Base-by-base conservation (phyloP, 176 grass and related monocot genomes). In the Ensete glaucum region DNA sequence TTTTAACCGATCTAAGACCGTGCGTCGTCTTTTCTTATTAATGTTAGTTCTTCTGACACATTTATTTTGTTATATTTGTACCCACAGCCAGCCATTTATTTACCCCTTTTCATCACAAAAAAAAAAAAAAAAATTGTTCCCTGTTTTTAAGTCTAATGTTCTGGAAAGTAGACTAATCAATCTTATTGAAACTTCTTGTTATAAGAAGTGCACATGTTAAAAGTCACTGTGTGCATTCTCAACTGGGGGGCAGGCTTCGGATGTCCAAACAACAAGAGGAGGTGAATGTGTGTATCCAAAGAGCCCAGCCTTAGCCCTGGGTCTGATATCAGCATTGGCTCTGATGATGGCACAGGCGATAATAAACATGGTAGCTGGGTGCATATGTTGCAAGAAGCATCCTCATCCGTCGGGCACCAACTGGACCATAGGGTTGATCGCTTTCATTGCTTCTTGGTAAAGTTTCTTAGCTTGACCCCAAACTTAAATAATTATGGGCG, bases 381-480 rank as follows among this genome's bases (percentile, higher is more conserved):
- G 95, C 68, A 89, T 99, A 66, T 99, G 95, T 77, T 99, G 95
- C 82, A 99, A 94, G 88, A 91, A 76, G 78, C 88, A 99, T 77
- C 91, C 86, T 0, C 72, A 87, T 68, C 91, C 90, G 0, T 79
- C 91, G 1, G 88, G 85, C 79, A 89, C 85, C 75, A 99, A 99
- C 72, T 99, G 95, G 95, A 91, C 90, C 11, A 76, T 99, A 8
- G 95, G 83, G 50, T 76, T 99, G 69, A 85, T 99, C 51, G 94
- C 90, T 20, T 99, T 99, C 78, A 91, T 94, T 26, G 29, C 93
- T 67, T 99, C 95, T 56, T 99, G 95, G 95, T 94, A 94, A 94
- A 89, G 56, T 24, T 69, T 76, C 74, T 23, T 23, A n/a, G n/a
- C 0, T 23, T 62, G 8, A 20, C 53, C 3, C 56, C 69, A 66